Evolutionary conservation across 2,329 filamentous ascomycete genomes (phyloP), one percentile per base, ranked within the genome.

Genomic region (Exophiala spinifera): DNA sequence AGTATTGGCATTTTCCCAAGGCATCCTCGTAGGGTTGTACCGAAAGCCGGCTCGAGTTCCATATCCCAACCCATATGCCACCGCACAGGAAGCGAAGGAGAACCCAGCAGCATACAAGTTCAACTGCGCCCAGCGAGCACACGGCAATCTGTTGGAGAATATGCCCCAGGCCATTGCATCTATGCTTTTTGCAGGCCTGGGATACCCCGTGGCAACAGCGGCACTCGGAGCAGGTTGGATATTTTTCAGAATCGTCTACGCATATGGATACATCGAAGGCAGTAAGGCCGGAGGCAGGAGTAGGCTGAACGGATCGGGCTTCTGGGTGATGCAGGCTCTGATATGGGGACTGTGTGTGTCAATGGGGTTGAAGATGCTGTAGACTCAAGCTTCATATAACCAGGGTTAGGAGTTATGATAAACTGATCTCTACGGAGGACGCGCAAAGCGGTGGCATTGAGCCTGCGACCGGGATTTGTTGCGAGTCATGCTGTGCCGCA

Each of bases 121-220:
- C 69, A 78, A 78, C 65, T 77, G 75, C 70, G 79, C 79, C 20
- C 79, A 82, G 63, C 74, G 80, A 60, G 76, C 79, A 15, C 80
- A 83, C 72, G 72, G 74, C 65, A 84, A 85, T 69, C 83, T 78
- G 69, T 69, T 79, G 61, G 83, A 86, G 70, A 82, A 83, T 67
- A 74, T 79, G 57, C 64, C 76, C 2, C 73, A 76, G 51, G 75
- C 76, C 3, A 73, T 82, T 43, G 70, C 76, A 21, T 74, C 74
- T 45, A 72, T 80, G 64, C 69, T 84, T 15, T 72, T 84, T 50
- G 73, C 77, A 0, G 82, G 82, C 2, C 61, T 84, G 50, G 71
- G 71, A 57, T 82, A 77, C 66, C 82, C 82, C 0, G 63, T 72
- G 23, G 67, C 74, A 3, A 70, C 76, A 2, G 69, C 76, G 0